phyloP scores from a whole-genome alignment of 1,139 yeast species.

The Blastobotrys petasosporus region DNA sequence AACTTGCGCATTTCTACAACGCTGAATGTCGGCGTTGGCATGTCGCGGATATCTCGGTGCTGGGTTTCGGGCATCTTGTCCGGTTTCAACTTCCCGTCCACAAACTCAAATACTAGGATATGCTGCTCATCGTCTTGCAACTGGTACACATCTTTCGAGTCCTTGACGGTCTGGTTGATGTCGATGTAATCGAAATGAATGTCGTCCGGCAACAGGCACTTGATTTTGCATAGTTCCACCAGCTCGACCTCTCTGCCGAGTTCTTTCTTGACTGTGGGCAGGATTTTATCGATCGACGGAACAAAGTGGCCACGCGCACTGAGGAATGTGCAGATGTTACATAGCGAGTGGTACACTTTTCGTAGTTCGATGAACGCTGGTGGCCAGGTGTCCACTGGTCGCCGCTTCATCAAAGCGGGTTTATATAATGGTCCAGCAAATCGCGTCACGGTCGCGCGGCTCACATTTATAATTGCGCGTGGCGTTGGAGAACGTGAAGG shows the following conservation, averaged over 20 bases:
- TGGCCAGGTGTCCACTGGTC: conserved; percentile 4
- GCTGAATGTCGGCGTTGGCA: conserved; percentile 38
- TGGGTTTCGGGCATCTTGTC: conserved; percentile 8
- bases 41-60: background rate
- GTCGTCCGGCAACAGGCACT: conserved; percentile 60
- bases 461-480: too few species aligned
- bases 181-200: conserved; percentile 62
- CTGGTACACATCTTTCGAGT: conserved; percentile 7
- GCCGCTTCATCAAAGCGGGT: conserved; percentile 2
- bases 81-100: conserved; percentile 55
- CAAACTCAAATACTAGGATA: conserved; percentile 66
- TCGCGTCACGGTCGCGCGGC: too few species aligned
- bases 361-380: conserved; percentile 1
- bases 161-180: conserved; percentile 5
- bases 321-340: conserved; percentile 51
- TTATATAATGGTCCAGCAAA: too few species aligned
- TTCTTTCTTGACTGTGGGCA: conserved; percentile 43
- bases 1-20: conserved; percentile 51
- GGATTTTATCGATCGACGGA: conserved; percentile 48
- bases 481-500: too few species aligned
- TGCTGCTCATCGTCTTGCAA: conserved; percentile 28
- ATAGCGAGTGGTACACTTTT: conserved; percentile 19
- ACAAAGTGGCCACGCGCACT: conserved; percentile 50
- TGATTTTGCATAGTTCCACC: conserved; percentile 59
- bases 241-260: conserved; percentile 22